Conservation (phyloP, 1,284 basidiomycete species). For the Macrocystidia cucumis region DNA sequence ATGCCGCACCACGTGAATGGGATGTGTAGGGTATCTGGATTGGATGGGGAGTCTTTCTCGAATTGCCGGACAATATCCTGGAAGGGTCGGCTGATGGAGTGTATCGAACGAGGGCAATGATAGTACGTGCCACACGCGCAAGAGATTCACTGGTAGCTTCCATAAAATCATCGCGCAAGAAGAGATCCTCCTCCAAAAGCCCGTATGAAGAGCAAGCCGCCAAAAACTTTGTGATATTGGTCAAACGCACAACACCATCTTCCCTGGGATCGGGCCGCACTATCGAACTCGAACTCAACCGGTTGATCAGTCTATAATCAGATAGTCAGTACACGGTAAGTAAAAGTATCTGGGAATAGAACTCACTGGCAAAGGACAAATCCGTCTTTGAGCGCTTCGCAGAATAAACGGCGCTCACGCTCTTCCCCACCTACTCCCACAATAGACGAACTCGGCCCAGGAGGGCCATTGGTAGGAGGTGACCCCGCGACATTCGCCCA, state of each 20-base stretch:
- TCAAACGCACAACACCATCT: conserved; percentile 54
- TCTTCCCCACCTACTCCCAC: conserved; percentile 57
- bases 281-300: conserved; percentile 53
- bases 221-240: conserved; percentile 69
- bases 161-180: conserved; percentile 62
- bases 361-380: conserved; percentile 84
- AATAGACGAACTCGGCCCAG: conserved; percentile 25
- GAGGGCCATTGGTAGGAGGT: conserved; percentile 30
- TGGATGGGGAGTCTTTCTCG: conserved; percentile 16
- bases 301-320: conserved; percentile 59
- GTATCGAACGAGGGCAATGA: conserved; percentile 57
- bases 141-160: conserved; percentile 51
- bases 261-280: conserved; percentile 60
- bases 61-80: conserved; percentile 36
- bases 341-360: conserved; percentile 8
- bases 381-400: conserved; percentile 73
- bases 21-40: conserved; percentile 12
- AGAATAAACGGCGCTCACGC: conserved; percentile 63
- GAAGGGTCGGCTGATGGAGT: conserved; percentile 33
- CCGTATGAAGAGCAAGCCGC: conserved; percentile 62
- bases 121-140: conserved; percentile 57
- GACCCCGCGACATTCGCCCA: conserved; percentile 44
- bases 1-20: conserved; percentile 36
- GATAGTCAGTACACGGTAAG: conserved; percentile 9
- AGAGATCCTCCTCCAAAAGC: conserved; percentile 54